Evolutionary conservation across 202 grass and related monocot genomes (phyloP).

Genomic region (Sporobolus alterniflorus): DNA sequence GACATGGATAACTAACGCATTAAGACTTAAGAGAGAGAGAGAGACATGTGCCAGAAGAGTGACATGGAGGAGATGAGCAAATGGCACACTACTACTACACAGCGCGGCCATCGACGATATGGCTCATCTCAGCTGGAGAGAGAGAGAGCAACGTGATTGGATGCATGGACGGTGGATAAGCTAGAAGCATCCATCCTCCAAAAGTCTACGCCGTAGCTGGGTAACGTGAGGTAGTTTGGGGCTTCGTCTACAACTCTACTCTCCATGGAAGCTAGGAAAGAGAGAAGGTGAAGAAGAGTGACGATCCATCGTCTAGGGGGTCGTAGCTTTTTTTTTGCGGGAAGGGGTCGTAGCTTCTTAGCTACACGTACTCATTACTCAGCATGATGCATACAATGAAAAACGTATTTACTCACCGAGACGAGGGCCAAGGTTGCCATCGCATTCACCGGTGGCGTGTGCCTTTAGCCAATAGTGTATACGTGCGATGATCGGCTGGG

Average conservation of each 20-base stretch:
- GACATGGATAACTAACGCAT: conserved; percentile 44
- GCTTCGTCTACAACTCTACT: conserved; percentile 31
- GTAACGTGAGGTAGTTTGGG: conserved; percentile 43
- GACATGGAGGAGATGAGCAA: conserved; percentile 40
- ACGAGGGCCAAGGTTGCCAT: neutral
- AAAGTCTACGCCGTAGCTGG: conserved; percentile 50
- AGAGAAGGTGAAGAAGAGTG: neutral
- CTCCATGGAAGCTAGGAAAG: neutral
- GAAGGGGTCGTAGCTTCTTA: too few relatives aligned
- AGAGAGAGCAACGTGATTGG: conserved; percentile 39
- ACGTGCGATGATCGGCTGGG: neutral
- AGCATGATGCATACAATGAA: neutral
- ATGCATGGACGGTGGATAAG: conserved; percentile 45
- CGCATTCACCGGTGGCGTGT: conserved; percentile 1
- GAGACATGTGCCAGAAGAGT: conserved; percentile 47
- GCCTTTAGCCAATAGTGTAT: neutral
- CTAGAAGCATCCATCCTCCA: conserved; percentile 12
- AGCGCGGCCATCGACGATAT: neutral
- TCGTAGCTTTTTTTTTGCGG: too few relatives aligned
- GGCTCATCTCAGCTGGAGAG: neutral
- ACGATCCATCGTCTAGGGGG: neutral
- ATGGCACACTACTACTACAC: conserved; percentile 18
- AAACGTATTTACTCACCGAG: conserved; percentile 24
- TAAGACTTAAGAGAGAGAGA: conserved; percentile 40
- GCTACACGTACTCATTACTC: neutral